Evolutionary conservation across 495 filamentous ascomycete genomes (phyloP), one percentile per base, ranked within the genome.

Genomic region (Choiromyces venosus): DNA sequence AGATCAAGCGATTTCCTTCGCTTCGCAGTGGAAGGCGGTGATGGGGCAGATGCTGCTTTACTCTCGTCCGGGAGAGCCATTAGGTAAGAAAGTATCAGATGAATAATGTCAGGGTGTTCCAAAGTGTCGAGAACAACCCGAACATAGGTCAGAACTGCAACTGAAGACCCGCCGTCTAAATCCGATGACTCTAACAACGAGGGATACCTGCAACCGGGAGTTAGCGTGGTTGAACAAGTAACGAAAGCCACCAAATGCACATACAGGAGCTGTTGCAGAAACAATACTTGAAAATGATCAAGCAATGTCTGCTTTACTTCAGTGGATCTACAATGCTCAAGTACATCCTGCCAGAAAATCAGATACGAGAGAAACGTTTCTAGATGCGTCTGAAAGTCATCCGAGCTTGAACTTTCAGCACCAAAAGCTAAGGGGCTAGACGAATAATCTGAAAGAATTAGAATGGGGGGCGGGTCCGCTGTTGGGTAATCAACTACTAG

Each of bases 211-310:
- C 37, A 9, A 33, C 46, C 56, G 33, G 80, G 37, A 71, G 46
- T 76, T 70, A 81, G 72, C 67, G 68, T 35, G 68, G n/a, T 21
- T 67, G 37, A 61, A 61, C 37, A 18, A 44, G 68, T 40, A n/a
- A 66, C 19, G 14, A 61, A 42, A 81, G 67, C 71, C 70, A 72
- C 40, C 38, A 10, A 25, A 65, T 40, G 36, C 16, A 72, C 90
- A 83, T 83, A 99, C 91, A 99, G 82, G 80, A 99, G 84, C 82
- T 98, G 95, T 78, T 97, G 92, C 64, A 99, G 84, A 81, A 99
- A 99, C 14, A 99, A 88, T 74, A 98, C 91, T 81, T 97, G 93
- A 80, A 98, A 99, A 82, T 99, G 96, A 82, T 98, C 96, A 56
- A 99, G 84, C 35, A 99, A 84, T 0, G 93, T 97, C 72, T 91